A percentile compares a stretch with the other conserved stretches of the same genome.
Evolutionary conservation across 2,329 filamentous ascomycete species (phyloP).

Genomic region (Penicillium sp.): DNA sequence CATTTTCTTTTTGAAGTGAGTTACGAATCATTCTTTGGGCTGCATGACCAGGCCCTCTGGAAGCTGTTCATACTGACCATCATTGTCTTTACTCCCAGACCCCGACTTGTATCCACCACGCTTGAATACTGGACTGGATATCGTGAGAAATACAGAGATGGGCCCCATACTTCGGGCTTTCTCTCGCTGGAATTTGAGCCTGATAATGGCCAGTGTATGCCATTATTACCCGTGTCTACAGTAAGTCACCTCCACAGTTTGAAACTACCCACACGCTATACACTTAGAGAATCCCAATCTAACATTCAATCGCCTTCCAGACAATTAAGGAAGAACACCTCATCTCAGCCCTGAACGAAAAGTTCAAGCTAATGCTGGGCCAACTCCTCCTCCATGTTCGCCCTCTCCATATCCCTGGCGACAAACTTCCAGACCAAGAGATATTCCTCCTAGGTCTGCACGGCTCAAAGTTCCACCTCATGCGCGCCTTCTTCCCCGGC

Average conservation of each 20-base stretch:
- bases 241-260: slow-evolving; percentile 9
- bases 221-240: slow-evolving; percentile 22
- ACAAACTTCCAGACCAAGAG: slow-evolving; percentile 33
- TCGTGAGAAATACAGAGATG: slow-evolving; percentile 22
- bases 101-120: slow-evolving; percentile 11
- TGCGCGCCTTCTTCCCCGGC: slow-evolving; percentile 31
- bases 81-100: slow-evolving; percentile 8
- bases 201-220: background rate
- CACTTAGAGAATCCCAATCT: background rate
- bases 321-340: slow-evolving; percentile 15
- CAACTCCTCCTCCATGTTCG: slow-evolving; percentile 25
- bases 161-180: slow-evolving; percentile 19
- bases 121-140: slow-evolving; percentile 31
- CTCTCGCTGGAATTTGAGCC: slow-evolving; percentile 21
- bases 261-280: background rate
- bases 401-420: slow-evolving; percentile 15
- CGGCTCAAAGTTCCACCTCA: slow-evolving; percentile 29
- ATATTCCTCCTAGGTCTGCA: slow-evolving; percentile 30
- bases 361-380: slow-evolving; percentile 29
- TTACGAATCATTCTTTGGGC: background rate
- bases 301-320: background rate
- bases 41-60: background rate
- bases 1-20: slow-evolving; percentile 23
- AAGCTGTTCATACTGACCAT: background rate
- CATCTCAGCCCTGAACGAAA: slow-evolving; percentile 18